Conservation (phyloP, 1,284 basidiomycete species). For the Laetiporus sulphureus region DNA sequence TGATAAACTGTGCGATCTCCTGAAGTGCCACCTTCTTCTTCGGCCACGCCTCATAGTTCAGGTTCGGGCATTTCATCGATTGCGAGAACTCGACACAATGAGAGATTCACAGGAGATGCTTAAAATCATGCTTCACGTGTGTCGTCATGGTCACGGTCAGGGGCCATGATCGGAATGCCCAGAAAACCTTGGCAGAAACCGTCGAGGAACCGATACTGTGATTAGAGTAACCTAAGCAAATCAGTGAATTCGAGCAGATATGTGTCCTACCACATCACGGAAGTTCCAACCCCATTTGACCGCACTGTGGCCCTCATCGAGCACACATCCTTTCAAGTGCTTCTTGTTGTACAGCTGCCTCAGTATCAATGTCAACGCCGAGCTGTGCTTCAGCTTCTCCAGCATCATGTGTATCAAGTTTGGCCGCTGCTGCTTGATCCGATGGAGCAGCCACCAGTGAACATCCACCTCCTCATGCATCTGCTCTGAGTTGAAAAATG, state of each 20-base stretch:
- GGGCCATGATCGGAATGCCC: slow-evolving; percentile 86
- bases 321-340: slow-evolving; percentile 82
- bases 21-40: slow-evolving; percentile 48
- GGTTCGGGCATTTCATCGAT: slow-evolving; percentile 91
- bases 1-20: slow-evolving; percentile 74
- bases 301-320: slow-evolving; percentile 97
- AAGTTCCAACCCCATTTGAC: slow-evolving; percentile 84
- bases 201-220: slow-evolving; percentile 64
- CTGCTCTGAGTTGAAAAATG: slow-evolving; percentile 62
- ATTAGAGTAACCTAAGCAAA: slow-evolving; percentile 13
- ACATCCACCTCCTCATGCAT: slow-evolving; percentile 28
- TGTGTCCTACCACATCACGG: slow-evolving; percentile 53
- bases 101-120: slow-evolving; percentile 59
- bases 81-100: slow-evolving; percentile 61
- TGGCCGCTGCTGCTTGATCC: slow-evolving; percentile 39
- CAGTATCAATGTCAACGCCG: slow-evolving; percentile 52
- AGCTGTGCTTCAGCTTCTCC: slow-evolving; percentile 74
- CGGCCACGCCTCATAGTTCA: slow-evolving; percentile 73
- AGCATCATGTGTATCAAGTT: slow-evolving; percentile 89
- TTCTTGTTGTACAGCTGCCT: slow-evolving; percentile 46
- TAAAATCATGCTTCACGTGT: slow-evolving; percentile 76
- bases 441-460: slow-evolving; percentile 33
- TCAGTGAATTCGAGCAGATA: background rate
- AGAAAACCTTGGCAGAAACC: slow-evolving; percentile 71
- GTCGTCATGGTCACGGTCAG: slow-evolving; percentile 90